Base-by-base conservation (phyloP, 495 filamentous ascomycete species). In the Hyaloscypha hepaticicola region DNA sequence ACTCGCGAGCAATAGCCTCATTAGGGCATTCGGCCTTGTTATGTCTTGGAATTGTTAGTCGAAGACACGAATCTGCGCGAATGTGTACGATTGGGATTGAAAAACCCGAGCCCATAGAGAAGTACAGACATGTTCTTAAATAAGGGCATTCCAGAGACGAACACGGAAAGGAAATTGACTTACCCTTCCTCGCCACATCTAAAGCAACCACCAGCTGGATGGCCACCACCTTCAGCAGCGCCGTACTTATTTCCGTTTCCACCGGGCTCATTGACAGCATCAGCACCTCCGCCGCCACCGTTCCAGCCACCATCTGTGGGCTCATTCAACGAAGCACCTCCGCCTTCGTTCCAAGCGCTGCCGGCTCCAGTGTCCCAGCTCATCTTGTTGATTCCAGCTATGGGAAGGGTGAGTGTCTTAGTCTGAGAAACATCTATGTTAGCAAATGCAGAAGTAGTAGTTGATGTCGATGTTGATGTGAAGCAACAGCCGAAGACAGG, bases 21-120 rank as follows among this genome's bases (percentile, higher is more conserved):
- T 93, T 87, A 22, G 88, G 72, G 68, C 90, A 93, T 1, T 90
- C 85, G 2, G 79, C 76, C 76, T 91, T 88, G 66, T 75, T 76
- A 69, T 94, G 90, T 58, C 69, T 70, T 21, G 7, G n/a, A 53
- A 29, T 57, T 6, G 53, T 57, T 57, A 57, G 53, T 34, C 5
- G 22, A 55, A 48, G 28, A 38, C 25, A 19, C 38, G 19, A 64
- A 14, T 5, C 7, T 26, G 55, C 5, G 38, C 19, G 38, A 16
- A 14, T 45, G 38, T 14, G 38, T 45, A 16, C 11, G 19, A 45
- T 19, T 11, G 21, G 55, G 8, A 59, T n/a, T 1, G n/a, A 34
- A 55, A 55, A 28, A 33, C 6, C 31, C 12, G 6, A 12, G 12
- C 12, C 31, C 6, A 33, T 6, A 33, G 31, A 3, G 31, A 12